phyloP scores from a whole-genome alignment of 495 filamentous ascomycete genomes.

The Opeltia flavorubescens region DNA sequence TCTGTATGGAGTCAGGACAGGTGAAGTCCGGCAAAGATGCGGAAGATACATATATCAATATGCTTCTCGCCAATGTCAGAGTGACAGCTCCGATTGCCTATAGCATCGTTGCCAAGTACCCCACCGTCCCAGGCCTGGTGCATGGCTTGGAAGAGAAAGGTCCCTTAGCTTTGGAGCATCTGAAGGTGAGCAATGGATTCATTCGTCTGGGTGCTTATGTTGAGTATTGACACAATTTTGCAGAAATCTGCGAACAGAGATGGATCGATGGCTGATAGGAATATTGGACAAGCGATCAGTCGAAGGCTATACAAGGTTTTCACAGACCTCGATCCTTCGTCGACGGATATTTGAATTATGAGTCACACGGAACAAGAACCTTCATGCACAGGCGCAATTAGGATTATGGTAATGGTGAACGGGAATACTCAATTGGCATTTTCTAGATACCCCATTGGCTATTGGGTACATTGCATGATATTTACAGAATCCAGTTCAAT shows the following conservation, averaged over 20 bases:
- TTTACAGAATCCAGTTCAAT: no score
- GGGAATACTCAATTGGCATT: no score
- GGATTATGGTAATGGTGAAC: no score
- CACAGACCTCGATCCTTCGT: slow-evolving; percentile 48
- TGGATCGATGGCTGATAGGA: slow-evolving; percentile 48
- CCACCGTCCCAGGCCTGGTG: slow-evolving; percentile 40
- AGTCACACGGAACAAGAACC: no score
- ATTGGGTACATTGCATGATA: no score
- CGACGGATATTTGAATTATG: slow-evolving; percentile 48
- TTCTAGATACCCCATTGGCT: no score
- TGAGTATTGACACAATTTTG: not conserved
- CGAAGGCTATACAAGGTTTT: slow-evolving; percentile 62
- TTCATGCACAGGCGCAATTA: no score
- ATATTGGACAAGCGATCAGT: slow-evolving; percentile 57
- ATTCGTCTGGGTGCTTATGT: not conserved
- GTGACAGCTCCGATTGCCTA: slow-evolving; percentile 62
- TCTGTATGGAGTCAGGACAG: slow-evolving; percentile 76
- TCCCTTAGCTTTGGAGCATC: slow-evolving; percentile 42
- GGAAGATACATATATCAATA: slow-evolving; percentile 56
- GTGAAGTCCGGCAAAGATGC: slow-evolving; percentile 57
- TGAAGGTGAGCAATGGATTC: slow-evolving; percentile 28
- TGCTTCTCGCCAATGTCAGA: slow-evolving; percentile 65
- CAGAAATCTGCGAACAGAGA: slow-evolving; percentile 54
- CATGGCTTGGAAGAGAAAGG: slow-evolving; percentile 45
- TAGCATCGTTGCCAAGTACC: slow-evolving; percentile 51